Conservation (phyloP, 2,329 filamentous ascomycete species). For the Diaporthe citrichinensis region DNA sequence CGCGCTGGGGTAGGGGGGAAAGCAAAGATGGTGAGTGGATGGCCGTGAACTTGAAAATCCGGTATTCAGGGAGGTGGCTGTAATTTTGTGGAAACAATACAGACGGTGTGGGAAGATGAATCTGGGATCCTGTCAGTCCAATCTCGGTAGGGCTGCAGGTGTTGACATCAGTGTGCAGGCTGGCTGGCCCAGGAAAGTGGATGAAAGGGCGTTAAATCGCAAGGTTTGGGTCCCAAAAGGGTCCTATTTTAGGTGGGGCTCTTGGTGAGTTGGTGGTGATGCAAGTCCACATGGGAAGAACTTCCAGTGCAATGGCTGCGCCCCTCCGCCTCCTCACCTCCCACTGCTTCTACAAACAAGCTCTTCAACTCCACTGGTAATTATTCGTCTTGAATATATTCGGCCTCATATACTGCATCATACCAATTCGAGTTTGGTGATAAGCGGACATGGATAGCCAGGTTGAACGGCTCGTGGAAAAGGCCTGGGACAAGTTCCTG, state of each 20-base stretch:
- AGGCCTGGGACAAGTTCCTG: slow-evolving; percentile 76
- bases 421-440: neutral
- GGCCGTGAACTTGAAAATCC: neutral
- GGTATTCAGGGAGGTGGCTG: neutral
- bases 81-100: slow-evolving; percentile 10
- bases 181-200: slow-evolving; percentile 45
- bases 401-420: neutral
- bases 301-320: neutral
- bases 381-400: neutral
- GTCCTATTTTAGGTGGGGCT: slow-evolving; percentile 26
- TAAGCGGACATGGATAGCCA: slow-evolving; percentile 78
- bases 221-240: slow-evolving; percentile 14
- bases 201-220: slow-evolving; percentile 28
- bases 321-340: neutral
- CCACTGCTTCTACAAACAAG: neutral
- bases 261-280: slow-evolving; percentile 22
- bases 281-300: slow-evolving; percentile 11
- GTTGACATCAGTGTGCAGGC: slow-evolving; percentile 47
- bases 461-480: slow-evolving; percentile 77
- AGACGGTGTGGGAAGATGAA: slow-evolving; percentile 4
- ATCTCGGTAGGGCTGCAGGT: slow-evolving; percentile 31
- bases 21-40: neutral
- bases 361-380: neutral
- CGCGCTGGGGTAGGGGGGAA: neutral
- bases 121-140: slow-evolving; percentile 19